Evolutionary conservation across 1,139 yeast species (phyloP).

Genomic region (Blastobotrys niveus): DNA sequence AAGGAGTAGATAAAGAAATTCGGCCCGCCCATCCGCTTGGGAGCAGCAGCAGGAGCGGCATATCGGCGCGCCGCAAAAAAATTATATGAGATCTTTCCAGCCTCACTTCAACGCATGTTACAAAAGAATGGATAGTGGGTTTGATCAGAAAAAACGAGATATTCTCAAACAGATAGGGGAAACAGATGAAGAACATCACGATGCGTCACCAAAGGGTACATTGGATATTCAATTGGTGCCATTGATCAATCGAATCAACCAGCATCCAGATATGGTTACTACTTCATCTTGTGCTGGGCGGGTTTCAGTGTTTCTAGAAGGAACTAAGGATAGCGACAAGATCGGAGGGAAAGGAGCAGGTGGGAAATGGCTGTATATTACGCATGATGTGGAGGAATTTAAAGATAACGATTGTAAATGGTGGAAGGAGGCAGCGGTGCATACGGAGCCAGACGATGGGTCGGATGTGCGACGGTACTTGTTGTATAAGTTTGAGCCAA

Average conservation of each 20-base stretch:
- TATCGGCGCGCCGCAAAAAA: no score
- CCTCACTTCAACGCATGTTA: no score
- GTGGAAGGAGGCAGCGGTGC: no score
- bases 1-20: neutral
- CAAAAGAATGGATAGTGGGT: conserved; percentile 25
- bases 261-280: conserved; percentile 64
- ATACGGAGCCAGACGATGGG: conserved; percentile 7
- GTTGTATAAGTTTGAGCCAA: conserved; percentile 74
- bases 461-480: conserved; percentile 45
- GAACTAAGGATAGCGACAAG: conserved; percentile 38
- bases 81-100: no score
- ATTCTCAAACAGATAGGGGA: conserved; percentile 53
- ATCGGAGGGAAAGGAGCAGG: conserved; percentile 84
- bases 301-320: conserved; percentile 74
- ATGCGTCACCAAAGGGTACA: conserved; percentile 79
- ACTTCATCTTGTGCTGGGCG: conserved; percentile 88
- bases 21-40: neutral
- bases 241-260: conserved; percentile 59
- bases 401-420: conserved; percentile 37
- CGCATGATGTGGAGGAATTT: conserved; percentile 54
- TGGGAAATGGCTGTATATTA: conserved; percentile 79
- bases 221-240: conserved; percentile 70
- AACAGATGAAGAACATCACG: conserved; percentile 41
- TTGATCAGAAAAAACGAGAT: conserved; percentile 60
- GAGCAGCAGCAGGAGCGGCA: neutral